phyloP scores from a whole-genome alignment of 352 stramenopile species.

The Phytopythium boreale region DNA sequence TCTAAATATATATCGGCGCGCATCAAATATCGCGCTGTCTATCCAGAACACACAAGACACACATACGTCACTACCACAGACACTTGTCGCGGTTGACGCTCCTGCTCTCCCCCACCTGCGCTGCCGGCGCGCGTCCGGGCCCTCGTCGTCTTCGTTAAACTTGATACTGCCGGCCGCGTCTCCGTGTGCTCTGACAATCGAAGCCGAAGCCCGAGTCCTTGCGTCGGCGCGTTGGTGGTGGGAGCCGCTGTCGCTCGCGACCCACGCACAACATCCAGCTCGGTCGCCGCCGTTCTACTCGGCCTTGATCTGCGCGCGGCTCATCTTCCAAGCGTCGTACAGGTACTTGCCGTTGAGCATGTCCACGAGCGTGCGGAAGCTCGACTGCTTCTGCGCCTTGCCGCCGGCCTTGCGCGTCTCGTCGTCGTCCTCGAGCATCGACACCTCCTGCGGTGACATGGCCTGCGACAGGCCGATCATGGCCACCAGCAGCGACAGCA shows the following conservation, averaged over 20 bases:
- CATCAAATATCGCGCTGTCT: background rate
- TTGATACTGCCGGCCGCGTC: background rate
- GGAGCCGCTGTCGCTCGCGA: slow-evolving; percentile 5
- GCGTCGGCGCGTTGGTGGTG: background rate
- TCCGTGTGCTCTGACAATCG: background rate
- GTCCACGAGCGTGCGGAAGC: slow-evolving; percentile 72
- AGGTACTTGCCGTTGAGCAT: slow-evolving; percentile 89
- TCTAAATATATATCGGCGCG: slow-evolving; percentile 4
- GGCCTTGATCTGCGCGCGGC: slow-evolving; percentile 54
- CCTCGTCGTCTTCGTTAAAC: background rate
- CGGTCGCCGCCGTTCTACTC: slow-evolving; percentile 16
- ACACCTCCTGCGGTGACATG: slow-evolving; percentile 68
- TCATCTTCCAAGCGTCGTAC: slow-evolving; percentile 79
- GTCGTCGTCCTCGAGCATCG: slow-evolving; percentile 47
- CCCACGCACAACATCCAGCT: background rate
- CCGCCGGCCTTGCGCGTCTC: slow-evolving; percentile 51
- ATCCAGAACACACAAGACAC: background rate
- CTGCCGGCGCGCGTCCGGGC: background rate
- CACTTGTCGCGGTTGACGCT: background rate
- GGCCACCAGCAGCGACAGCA: slow-evolving; percentile 80
- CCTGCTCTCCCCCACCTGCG: background rate
- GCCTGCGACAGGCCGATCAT: slow-evolving; percentile 82
- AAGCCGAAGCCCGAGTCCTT: background rate
- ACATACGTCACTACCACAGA: background rate
- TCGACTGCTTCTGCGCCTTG: slow-evolving; percentile 49